Conservation (phyloP, 2,329 filamentous ascomycete species). For the Penicillium sp. region DNA sequence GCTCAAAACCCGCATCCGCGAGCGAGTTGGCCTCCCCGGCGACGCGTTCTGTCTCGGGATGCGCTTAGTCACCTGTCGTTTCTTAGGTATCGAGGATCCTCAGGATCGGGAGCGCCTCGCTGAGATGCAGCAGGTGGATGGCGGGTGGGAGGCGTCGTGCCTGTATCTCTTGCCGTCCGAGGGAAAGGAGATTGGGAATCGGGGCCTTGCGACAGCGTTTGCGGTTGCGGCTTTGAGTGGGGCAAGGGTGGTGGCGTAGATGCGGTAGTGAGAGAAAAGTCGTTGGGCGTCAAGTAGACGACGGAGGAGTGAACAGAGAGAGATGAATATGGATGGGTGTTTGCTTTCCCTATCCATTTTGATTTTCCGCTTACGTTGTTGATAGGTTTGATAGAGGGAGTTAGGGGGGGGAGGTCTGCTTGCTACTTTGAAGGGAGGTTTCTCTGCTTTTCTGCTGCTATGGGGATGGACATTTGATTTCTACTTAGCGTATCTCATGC, state of each 20-base stretch:
- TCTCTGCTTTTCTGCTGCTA: no score
- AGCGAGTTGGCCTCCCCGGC: neutral
- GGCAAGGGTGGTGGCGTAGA: no score
- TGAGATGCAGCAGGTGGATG: slow-evolving; percentile 38
- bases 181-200: neutral
- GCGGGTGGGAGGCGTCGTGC: slow-evolving; percentile 37
- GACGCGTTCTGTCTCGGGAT: neutral
- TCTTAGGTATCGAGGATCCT: neutral
- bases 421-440: no score
- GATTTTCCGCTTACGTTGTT: no score
- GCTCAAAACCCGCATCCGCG: neutral
- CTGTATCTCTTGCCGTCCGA: slow-evolving; percentile 17
- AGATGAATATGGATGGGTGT: no score
- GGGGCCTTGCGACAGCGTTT: neutral
- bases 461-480: no score
- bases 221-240: neutral
- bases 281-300: no score
- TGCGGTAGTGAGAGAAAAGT: neutral
- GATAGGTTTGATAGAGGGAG: no score
- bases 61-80: neutral
- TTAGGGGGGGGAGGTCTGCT: no score
- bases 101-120: slow-evolving; percentile 26
- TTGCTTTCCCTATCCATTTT: no score
- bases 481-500: no score
- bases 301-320: no score